A percentile compares a stretch with the other conserved stretches of the same genome.
Conservation (phyloP, 768 basidiomycete species). For the Gautieria morchelliformis region DNA sequence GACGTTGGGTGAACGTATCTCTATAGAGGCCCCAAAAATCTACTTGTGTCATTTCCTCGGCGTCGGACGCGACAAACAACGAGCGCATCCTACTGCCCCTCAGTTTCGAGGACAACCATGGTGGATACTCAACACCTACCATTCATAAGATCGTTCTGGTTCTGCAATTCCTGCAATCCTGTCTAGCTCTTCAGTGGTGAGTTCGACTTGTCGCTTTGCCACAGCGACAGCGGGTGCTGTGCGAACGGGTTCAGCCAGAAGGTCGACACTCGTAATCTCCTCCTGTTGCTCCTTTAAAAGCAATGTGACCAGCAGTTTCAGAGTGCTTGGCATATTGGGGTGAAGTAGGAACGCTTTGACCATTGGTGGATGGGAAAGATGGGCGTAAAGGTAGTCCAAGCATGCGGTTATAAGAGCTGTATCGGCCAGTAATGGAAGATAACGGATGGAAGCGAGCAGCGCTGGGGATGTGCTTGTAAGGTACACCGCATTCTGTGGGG, state of each 20-base stretch:
- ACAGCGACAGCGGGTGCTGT: slow-evolving; percentile 44
- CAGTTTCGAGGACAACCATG: background rate
- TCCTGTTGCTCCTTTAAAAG: slow-evolving; percentile 65
- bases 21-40: slow-evolving; percentile 94
- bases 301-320: slow-evolving; percentile 58
- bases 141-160: slow-evolving; percentile 76
- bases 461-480: slow-evolving; percentile 48
- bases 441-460: slow-evolving; percentile 53
- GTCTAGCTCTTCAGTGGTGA: slow-evolving; percentile 63
- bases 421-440: slow-evolving; percentile 66
- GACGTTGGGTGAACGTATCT: slow-evolving; percentile 59
- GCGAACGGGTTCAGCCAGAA: slow-evolving; percentile 43
- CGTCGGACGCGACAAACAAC: slow-evolving; percentile 71
- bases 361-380: slow-evolving; percentile 65
- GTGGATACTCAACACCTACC: slow-evolving; percentile 33
- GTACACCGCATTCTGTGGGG: slow-evolving; percentile 46
- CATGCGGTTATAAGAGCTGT: slow-evolving; percentile 59
- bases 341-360: slow-evolving; percentile 70
- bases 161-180: slow-evolving; percentile 48
- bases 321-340: slow-evolving; percentile 56
- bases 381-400: slow-evolving; percentile 65
- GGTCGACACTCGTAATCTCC: slow-evolving; percentile 53
- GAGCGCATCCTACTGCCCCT: slow-evolving; percentile 65
- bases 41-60: slow-evolving; percentile 84
- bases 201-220: slow-evolving; percentile 47